Percentiles rank a stretch among this genome's conserved stretches.
These are phyloP conservation scores for Hypomontagnella monticulosa DNA, from an alignment of 495 filamentous ascomycete genomes.

Conservation along the genomic window DNA sequence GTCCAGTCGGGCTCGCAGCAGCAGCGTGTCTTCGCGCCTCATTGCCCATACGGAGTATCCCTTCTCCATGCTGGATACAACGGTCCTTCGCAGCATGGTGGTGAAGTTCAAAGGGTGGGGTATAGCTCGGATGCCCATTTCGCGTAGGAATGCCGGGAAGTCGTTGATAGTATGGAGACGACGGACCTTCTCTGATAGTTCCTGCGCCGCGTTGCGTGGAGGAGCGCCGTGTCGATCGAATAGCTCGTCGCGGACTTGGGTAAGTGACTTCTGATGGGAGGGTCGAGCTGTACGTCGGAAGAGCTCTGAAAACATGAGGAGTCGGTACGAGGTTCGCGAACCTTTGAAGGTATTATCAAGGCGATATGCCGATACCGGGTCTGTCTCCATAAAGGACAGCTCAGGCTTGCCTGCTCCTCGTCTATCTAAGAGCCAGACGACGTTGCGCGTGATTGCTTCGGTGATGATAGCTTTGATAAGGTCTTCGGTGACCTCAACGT, in stretches of 20 bases:
- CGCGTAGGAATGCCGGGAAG: conserved; percentile 55
- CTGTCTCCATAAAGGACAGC: conserved; percentile 57
- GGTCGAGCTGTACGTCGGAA: conserved; percentile 58
- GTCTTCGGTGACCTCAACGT: conserved; percentile 50
- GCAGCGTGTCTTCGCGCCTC: neutral
- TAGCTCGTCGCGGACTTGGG: conserved; percentile 53
- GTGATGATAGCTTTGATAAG: conserved; percentile 57
- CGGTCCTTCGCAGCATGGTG: conserved; percentile 48
- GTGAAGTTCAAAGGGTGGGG: conserved; percentile 48
- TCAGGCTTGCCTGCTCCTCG: conserved; percentile 54
- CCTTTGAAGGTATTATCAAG: conserved; percentile 59
- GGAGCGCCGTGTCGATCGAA: conserved; percentile 61
- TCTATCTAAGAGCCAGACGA: conserved; percentile 61
- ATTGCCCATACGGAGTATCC: conserved; percentile 52
- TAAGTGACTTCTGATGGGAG: conserved; percentile 46
- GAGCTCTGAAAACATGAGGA: conserved; percentile 64
- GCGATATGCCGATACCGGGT: conserved; percentile 55
- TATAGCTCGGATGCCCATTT: conserved; percentile 51
- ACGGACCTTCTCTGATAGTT: conserved; percentile 53
- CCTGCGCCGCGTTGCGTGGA: conserved; percentile 51
- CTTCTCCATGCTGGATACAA: conserved; percentile 50
- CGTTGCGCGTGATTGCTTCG: conserved; percentile 61
- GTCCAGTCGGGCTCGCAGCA: conserved; percentile 13
- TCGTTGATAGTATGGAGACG: conserved; percentile 53
- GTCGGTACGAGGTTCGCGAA: conserved; percentile 57